Evolutionary conservation across 1,284 basidiomycete species (phyloP).

Genomic region (Ceratobasidium sp.): DNA sequence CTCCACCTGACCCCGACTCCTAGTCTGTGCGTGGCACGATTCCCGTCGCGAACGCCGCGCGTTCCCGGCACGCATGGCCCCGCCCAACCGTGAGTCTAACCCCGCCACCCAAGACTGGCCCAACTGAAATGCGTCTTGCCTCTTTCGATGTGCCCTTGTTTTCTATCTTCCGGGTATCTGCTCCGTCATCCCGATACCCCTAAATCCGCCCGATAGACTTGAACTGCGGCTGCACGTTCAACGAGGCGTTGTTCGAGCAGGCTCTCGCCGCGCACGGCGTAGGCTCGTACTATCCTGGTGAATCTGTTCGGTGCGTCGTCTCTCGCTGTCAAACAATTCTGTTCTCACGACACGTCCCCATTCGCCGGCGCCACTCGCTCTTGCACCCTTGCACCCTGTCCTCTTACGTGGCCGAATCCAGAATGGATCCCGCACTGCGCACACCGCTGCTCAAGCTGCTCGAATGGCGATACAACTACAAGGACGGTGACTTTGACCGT

Average conservation of each 20-base stretch:
- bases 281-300: constrained; percentile 37
- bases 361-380: background rate
- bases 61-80: constrained; percentile 38
- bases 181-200: constrained; percentile 9
- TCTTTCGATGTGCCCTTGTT: background rate
- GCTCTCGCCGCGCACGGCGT: constrained; percentile 40
- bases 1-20: background rate
- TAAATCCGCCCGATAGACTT: constrained; percentile 11
- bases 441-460: constrained; percentile 42
- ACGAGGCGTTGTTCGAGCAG: constrained; percentile 39
- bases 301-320: constrained; percentile 35
- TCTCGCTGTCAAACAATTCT: background rate
- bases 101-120: background rate
- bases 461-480: constrained; percentile 40
- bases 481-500: constrained; percentile 34
- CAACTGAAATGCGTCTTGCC: background rate
- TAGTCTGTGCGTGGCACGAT: constrained; percentile 43
- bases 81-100: constrained; percentile 42
- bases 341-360: constrained; percentile 2
- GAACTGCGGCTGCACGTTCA: constrained; percentile 42
- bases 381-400: constrained; percentile 7
- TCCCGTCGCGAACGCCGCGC: constrained; percentile 39
- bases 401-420: background rate
- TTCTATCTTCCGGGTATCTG: constrained; percentile 14
- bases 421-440: constrained; percentile 37